Base-by-base conservation (phyloP, 495 filamentous ascomycete genomes). In the Tuber microsphaerosporum region DNA sequence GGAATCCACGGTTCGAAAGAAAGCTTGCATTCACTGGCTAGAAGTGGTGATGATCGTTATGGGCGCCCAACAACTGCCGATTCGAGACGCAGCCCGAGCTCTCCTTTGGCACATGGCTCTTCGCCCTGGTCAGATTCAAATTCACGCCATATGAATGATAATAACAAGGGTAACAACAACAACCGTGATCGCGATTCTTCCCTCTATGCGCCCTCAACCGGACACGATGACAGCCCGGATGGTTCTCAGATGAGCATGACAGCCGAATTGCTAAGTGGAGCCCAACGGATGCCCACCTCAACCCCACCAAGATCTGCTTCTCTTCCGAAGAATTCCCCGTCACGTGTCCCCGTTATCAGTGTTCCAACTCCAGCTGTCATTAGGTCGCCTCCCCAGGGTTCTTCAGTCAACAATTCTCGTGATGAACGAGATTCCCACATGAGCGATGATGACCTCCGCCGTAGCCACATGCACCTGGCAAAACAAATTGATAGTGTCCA, bases 41-140 rank as follows among this genome's bases (percentile, higher is more conserved):
- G 88, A 45, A 87, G 87, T 71, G 86, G 88, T 70, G 90, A 97
- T 80, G 94, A 97, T 84, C 94, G 92, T 31, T 98, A 97, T 82
- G 89, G 92, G 42, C 92, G 80, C 22, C 81, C 81, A 1, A 75
- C 75, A 77, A 80, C 78, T 22, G 78, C 89, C 1, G 89, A 92
- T 22, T 86, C 87, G 2, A 86, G 87, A 20, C 90, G 91, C 75
- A 84, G 87, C 26, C 83, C 84, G 22, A 86, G 86, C 71, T 83
- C 44, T 92, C 91, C 2, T 75, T 91, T 70, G 85, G 44, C 70
- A 42, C 74, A 75, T 72, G 76, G 56, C 45, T 41, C 74, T 3
- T 77, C 75, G 42, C 75, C 75, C 61, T 77, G 87, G 43, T 92
- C 89, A 20, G 81, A 86, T 75, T 84, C 84, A 26, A 86, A 84